phyloP scores from a whole-genome alignment of 2,329 filamentous ascomycete species.

The Diplodia scrobiculata region DNA sequence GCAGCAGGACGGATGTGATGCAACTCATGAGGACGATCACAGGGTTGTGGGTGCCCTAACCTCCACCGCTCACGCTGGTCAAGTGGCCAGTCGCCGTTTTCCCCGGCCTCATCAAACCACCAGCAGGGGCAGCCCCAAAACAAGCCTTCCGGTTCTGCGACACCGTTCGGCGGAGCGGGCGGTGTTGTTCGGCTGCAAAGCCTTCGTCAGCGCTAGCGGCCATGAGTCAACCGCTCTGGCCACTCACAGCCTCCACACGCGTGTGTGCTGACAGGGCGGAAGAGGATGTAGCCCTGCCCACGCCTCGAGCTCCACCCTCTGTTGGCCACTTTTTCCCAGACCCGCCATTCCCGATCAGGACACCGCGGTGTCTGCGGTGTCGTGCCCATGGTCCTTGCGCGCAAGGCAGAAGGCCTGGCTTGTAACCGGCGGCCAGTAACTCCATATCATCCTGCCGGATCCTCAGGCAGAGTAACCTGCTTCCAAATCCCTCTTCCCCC shows the following conservation, averaged over 20 bases:
- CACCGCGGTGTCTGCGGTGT: slow-evolving; percentile 1
- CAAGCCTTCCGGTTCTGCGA: slow-evolving; percentile 6
- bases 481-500: neutral
- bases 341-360: neutral
- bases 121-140: slow-evolving; percentile 4
- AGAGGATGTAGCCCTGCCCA: neutral
- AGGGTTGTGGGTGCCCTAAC: slow-evolving; percentile 3
- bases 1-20: neutral
- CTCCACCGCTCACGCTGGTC: slow-evolving; percentile 14
- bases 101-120: slow-evolving; percentile 5
- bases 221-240: neutral
- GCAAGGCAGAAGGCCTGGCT: slow-evolving; percentile 8
- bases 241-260: neutral
- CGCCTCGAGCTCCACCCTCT: neutral
- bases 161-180: slow-evolving; percentile 6
- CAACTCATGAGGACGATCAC: slow-evolving; percentile 12
- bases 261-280: neutral
- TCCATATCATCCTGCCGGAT: slow-evolving; percentile 21
- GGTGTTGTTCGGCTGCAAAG: neutral
- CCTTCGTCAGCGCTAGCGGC: neutral
- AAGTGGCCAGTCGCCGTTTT: neutral
- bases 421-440: slow-evolving; percentile 10
- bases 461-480: slow-evolving; percentile 5
- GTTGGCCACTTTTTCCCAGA: neutral
- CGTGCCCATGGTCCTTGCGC: neutral